A percentile compares a stretch with the other conserved stretches of the same genome.
Evolutionary conservation across 192 early-diverging fungal species (phyloP).

Genomic region (Funneliformis geosporum): DNA sequence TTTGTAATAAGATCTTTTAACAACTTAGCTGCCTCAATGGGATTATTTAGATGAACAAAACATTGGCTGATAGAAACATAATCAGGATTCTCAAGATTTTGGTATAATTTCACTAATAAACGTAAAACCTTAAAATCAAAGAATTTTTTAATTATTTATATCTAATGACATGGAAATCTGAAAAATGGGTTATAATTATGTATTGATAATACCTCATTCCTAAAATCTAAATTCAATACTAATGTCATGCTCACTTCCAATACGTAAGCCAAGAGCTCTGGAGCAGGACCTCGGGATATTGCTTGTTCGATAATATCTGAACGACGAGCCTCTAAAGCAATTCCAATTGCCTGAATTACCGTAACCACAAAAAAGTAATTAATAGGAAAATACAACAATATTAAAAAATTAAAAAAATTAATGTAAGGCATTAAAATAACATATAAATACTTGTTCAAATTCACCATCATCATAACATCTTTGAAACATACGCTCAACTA

Average conservation of each 20-base stretch:
- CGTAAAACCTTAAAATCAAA: constrained; percentile 56
- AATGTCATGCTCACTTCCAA: constrained; percentile 84
- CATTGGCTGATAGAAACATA: constrained; percentile 92
- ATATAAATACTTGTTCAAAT: constrained; percentile 68
- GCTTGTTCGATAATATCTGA: constrained; percentile 89
- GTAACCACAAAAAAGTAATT: background rate
- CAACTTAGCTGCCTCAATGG: constrained; percentile 69
- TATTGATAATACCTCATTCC: constrained; percentile 64
- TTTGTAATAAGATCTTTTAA: constrained; percentile 67
- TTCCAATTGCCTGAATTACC: constrained; percentile 78
- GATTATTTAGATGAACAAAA: constrained; percentile 88
- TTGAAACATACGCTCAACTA: constrained; percentile 95
- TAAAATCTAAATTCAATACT: constrained; percentile 77
- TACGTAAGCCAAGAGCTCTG: constrained; percentile 80
- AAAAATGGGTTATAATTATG: background rate
- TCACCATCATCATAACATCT: constrained; percentile 86
- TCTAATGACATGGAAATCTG: background rate
- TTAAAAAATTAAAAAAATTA: background rate
- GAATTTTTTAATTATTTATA: background rate
- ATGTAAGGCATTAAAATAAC: background rate
- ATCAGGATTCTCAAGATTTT: constrained; percentile 77
- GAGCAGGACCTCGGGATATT: constrained; percentile 69
- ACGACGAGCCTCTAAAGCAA: constrained; percentile 90
- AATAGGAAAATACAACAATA: too few relatives aligned
- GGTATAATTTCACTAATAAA: constrained; percentile 74